phyloP scores from a whole-genome alignment of 2,329 filamentous ascomycete genomes.

The Colletotrichum aenigma region DNA sequence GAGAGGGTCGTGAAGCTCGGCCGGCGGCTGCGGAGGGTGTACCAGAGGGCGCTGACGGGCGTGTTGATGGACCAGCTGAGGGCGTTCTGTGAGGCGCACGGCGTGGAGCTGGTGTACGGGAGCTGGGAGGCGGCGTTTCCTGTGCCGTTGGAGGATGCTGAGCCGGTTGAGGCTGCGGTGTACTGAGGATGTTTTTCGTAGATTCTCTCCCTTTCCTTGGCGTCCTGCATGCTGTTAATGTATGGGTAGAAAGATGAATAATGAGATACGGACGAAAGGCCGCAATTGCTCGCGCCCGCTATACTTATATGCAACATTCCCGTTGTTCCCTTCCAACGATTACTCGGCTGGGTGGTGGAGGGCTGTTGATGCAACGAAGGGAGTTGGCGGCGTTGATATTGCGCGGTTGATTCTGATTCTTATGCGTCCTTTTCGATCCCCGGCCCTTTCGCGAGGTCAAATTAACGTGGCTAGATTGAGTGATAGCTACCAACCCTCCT shows the following conservation, averaged over 20 bases:
- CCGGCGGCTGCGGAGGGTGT: not conserved
- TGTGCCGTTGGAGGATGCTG: not conserved
- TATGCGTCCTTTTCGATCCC: too few relatives aligned
- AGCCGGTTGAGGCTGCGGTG: not conserved
- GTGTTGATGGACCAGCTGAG: conserved; percentile 10
- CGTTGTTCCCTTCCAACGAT: not conserved
- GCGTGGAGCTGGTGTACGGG: conserved; percentile 10
- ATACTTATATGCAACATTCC: not conserved
- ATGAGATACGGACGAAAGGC: not conserved
- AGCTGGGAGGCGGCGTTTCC: conserved; percentile 10
- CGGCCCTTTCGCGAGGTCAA: not conserved
- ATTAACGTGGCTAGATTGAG: not conserved
- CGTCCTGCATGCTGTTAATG: not conserved
- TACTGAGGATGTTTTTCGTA: not conserved
- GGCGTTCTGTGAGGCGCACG: not conserved
- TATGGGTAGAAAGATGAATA: not conserved
- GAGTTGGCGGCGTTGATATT: not conserved
- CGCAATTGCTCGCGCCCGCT: not conserved
- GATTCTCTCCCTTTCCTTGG: not conserved
- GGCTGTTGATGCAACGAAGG: not conserved
- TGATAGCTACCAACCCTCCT: not conserved
- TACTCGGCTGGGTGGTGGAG: not conserved
- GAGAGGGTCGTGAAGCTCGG: conserved; percentile 2
- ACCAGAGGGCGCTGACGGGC: conserved; percentile 15
- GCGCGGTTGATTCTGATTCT: not conserved